Evolutionary conservation across 1,284 basidiomycete genomes (phyloP), one percentile per base, ranked within the genome.

Genomic region (Vanrija pseudolonga): DNA sequence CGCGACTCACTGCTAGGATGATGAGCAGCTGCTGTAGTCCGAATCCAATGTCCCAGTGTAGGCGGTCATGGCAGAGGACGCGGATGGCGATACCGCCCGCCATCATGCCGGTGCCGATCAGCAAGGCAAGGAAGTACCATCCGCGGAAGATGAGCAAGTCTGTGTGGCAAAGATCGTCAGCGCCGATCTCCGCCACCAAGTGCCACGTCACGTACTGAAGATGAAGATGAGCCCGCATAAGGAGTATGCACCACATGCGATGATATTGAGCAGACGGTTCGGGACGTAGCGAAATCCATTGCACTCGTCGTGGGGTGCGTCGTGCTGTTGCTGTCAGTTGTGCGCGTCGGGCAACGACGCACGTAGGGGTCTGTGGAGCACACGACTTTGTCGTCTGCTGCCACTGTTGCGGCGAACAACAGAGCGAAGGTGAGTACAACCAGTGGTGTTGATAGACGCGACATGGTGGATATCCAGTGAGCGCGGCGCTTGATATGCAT

Each of bases 281-380:
- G 84, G 78, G 47, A 87, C 85, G 64, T 87, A 88, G 54, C 80
- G 80, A 4, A 74, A 61, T 6, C 71, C 69, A 57, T 74, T 74
- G 51, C 69, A 40, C 39, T 40, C 39, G 32, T 32, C 39, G n/a
- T 40, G 6, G n/a, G n/a, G n/a, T 15, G 19, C 39, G 11, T 20
- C 39, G 39, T 40, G n/a, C 39, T n/a, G 32, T 9, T 4, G 4
- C 11, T 12, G 32, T 32, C 11, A 32, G n/a, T 20, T 8, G 77
- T 51, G 78, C 77, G 62, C 77, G 77, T 50, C 74, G 77, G 4
- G 81, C 78, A 64, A 1, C 11, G 6, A 11, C 86, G 81, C 2
- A 73, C 55, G 28, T 85, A 56, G 19, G 80, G 83, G 11, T 80
- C 78, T 1, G 76, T 17, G 23, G 84, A 61, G 40, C 85, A 76